Evolutionary conservation across 2,329 filamentous ascomycete genomes (phyloP).

Genomic region (Penicillium hordei): DNA sequence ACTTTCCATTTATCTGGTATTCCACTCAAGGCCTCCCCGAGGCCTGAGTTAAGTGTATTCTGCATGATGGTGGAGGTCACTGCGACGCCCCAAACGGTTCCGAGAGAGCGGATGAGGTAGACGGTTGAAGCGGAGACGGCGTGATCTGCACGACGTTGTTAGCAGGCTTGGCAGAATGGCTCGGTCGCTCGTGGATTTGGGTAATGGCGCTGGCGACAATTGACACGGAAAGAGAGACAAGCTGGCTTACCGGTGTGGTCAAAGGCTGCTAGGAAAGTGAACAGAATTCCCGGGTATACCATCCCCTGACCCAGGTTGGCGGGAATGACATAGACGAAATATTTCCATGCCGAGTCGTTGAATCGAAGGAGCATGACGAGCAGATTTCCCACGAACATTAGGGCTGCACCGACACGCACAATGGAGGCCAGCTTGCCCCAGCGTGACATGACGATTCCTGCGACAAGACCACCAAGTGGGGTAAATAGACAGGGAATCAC

Average conservation of each 20-base stretch:
- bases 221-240: neutral
- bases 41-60: constrained; percentile 57
- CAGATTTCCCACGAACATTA: constrained; percentile 49
- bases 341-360: constrained; percentile 47
- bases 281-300: constrained; percentile 53
- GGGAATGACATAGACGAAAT: constrained; percentile 47
- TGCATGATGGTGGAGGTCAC: constrained; percentile 63
- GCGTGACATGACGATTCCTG: constrained; percentile 50
- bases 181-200: neutral
- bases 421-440: constrained; percentile 47
- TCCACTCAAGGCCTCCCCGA: constrained; percentile 55
- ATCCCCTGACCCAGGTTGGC: constrained; percentile 51
- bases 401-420: constrained; percentile 40
- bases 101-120: constrained; percentile 63
- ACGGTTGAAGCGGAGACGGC: constrained; percentile 63
- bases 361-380: constrained; percentile 45
- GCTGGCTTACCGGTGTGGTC: constrained; percentile 55
- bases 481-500: constrained; percentile 49
- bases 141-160: constrained; percentile 49
- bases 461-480: constrained; percentile 46
- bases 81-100: constrained; percentile 65
- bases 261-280: constrained; percentile 63
- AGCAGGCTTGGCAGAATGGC: neutral
- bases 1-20: constrained; percentile 61
- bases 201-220: neutral